These are phyloP conservation scores for Peniophora sp. DNA, from an alignment of 1,284 basidiomycete species.

Conservation along the genomic window DNA sequence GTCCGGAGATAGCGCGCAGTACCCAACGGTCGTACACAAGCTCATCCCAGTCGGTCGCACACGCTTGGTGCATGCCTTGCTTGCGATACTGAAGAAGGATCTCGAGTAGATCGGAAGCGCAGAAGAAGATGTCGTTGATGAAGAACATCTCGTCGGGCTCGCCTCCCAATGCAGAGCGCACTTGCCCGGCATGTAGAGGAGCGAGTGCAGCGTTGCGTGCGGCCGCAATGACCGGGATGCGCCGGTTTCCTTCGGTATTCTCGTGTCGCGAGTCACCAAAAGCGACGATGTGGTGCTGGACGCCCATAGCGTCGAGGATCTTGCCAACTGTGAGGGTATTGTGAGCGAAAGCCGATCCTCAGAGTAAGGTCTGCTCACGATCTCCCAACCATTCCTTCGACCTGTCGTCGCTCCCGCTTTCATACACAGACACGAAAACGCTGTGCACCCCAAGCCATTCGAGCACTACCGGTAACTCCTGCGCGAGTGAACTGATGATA, in stretches of 20 bases:
- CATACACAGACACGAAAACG: slow-evolving; percentile 17
- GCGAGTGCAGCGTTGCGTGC: slow-evolving; percentile 30
- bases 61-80: slow-evolving; percentile 1
- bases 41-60: not conserved
- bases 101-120: slow-evolving; percentile 30
- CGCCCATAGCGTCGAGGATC: not conserved
- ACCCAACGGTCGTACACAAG: not conserved
- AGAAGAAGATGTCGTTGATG: slow-evolving; percentile 33
- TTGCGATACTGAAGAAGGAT: slow-evolving; percentile 19
- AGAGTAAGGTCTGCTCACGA: not conserved
- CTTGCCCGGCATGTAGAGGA: slow-evolving; percentile 22
- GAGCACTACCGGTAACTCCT: slow-evolving; percentile 12
- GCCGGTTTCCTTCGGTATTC: slow-evolving; percentile 8
- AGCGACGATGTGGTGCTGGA: not conserved
- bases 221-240: slow-evolving; percentile 27
- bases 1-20: not conserved
- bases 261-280: not conserved
- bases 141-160: slow-evolving; percentile 19
- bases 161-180: slow-evolving; percentile 2
- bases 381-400: slow-evolving; percentile 13
- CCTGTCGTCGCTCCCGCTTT: slow-evolving; percentile 19
- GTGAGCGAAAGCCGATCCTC: not conserved
- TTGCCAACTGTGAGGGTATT: not conserved
- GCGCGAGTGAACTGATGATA: slow-evolving; percentile 13
- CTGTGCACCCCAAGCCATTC: slow-evolving; percentile 11